Conservation (phyloP, 2,329 filamentous ascomycete species). For the Podosphaera fusca region DNA sequence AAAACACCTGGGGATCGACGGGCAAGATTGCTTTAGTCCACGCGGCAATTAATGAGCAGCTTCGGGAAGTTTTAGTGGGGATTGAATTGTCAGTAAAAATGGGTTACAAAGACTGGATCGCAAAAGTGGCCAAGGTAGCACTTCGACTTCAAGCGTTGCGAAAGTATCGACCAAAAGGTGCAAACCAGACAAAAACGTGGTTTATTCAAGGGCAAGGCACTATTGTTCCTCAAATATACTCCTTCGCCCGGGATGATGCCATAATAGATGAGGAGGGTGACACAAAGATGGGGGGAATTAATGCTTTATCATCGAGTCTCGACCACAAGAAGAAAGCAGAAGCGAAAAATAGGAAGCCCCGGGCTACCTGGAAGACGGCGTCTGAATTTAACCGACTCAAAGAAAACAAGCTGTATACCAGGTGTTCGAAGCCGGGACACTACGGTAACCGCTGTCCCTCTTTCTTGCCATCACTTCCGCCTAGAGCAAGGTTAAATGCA, state of each 20-base stretch:
- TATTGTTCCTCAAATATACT: too few relatives aligned
- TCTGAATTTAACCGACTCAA: too few relatives aligned
- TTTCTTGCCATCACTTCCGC: not conserved
- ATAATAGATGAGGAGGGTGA: too few relatives aligned
- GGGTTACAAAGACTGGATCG: not conserved
- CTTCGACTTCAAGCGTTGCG: not conserved
- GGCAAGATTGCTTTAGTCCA: not conserved
- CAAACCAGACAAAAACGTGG: not conserved
- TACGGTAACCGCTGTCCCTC: not conserved
- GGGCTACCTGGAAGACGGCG: too few relatives aligned
- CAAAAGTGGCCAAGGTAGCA: not conserved
- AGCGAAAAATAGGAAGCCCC: too few relatives aligned
- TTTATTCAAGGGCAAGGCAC: too few relatives aligned
- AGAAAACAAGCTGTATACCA: too few relatives aligned
- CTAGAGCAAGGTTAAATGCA: not conserved
- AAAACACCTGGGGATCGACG: not conserved
- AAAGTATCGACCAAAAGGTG: not conserved
- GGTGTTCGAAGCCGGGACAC: too few relatives aligned
- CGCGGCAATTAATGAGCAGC: not conserved
- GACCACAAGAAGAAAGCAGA: too few relatives aligned
- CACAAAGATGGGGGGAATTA: too few relatives aligned
- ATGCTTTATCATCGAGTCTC: too few relatives aligned
- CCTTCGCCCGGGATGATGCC: too few relatives aligned
- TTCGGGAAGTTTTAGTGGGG: not conserved
- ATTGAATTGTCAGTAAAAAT: not conserved